Evolutionary conservation across 169 alveolate species (phyloP), one percentile per base, ranked within the genome.

Genomic region (Fabrea salina): DNA sequence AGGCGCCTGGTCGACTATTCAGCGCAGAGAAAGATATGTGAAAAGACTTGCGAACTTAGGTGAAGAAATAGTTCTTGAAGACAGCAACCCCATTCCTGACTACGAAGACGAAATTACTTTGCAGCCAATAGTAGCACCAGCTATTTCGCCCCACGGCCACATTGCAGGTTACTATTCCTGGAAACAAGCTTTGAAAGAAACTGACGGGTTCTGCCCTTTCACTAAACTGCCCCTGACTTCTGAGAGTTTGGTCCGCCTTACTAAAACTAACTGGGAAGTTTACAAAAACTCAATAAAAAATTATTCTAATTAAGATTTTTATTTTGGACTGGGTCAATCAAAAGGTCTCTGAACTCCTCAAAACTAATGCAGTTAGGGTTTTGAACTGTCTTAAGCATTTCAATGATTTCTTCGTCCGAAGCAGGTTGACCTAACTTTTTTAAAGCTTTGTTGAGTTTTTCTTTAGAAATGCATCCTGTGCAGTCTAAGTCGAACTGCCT

Each of bases 91-190:
- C 7, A 66, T 66, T 3, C 57, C 76, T 5, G 76, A 66, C 3
- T 66, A 39, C 32, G 37, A 19, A 19, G 76, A 66, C 41, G 47
- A 51, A 5, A 66, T 66, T 37, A 66, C 76, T 3, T 43, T 66
- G 51, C 76, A 66, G 57, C 57, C 51, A 37, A 30, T 66, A 22
- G 76, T 66, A 19, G 76, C 41, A 27, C 76, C 76, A 19, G 76
- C 76, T 39, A 3, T 66, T 3, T 66, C 76, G 3, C 76, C 76
- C 8, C 41, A 66, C 41, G 76, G 76, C 33, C 76, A 66, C 41
- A 56, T 66, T 66, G 76, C 56, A 16, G 76, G 76, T n/a, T 66
- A 66, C 41, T 66, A 66, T 35, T 37, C 76, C 16, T 66, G 76
- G 76, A 35, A 11, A 6, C 56, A 66, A 5, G 72, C 76, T 3